Percentiles rank a stretch among this genome's conserved stretches.
Evolutionary conservation across 2,329 filamentous ascomycete genomes (phyloP).

Genomic region (Aspergillus ibericus): DNA sequence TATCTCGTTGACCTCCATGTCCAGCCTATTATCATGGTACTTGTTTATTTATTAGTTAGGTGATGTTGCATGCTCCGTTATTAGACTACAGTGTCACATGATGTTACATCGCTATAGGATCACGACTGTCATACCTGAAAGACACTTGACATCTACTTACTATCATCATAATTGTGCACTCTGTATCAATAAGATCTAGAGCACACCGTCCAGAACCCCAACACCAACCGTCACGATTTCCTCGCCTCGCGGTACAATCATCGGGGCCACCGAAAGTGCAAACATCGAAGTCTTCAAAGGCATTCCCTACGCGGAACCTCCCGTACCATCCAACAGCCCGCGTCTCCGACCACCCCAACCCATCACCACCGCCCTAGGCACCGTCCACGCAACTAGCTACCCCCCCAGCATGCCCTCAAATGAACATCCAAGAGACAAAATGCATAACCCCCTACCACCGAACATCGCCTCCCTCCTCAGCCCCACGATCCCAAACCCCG

Average conservation of each 20-base stretch:
- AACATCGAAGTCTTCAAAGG: background rate
- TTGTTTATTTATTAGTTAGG: too few relatives aligned
- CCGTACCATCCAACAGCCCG: background rate
- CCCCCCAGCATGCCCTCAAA: background rate
- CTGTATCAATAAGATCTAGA: too few relatives aligned
- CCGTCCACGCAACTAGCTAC: background rate
- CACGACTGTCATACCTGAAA: too few relatives aligned
- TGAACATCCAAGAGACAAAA: background rate
- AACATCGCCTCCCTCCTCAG: background rate
- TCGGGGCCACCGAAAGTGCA: background rate
- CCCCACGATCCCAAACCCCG: background rate
- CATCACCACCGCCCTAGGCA: background rate
- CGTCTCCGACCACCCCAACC: constrained; percentile 2
- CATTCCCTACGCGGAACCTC: constrained; percentile 6
- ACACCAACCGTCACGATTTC: background rate
- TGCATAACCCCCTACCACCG: background rate
- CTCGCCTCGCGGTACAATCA: background rate
- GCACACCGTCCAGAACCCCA: too few relatives aligned
- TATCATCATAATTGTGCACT: too few relatives aligned
- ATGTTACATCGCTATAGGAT: too few relatives aligned
- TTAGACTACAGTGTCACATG: too few relatives aligned
- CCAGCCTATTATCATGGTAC: too few relatives aligned
- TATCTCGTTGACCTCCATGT: too few relatives aligned
- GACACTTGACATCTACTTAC: too few relatives aligned
- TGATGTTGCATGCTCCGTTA: too few relatives aligned